These are phyloP conservation scores for Yamadazyma blattariae DNA, from an alignment of 1,139 yeast species.

Conservation along the genomic window DNA sequence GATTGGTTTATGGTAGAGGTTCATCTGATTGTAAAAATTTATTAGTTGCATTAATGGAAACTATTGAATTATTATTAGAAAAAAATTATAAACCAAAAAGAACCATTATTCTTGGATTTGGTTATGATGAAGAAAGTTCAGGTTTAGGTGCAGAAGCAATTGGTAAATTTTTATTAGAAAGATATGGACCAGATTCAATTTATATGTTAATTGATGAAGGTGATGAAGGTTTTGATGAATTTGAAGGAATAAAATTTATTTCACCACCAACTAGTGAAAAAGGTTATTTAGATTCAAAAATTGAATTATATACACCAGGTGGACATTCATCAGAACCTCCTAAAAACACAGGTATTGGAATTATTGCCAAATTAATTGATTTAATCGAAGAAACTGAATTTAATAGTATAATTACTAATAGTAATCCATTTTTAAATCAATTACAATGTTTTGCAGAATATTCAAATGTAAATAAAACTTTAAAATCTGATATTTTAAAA, in stretches of 20 bases:
- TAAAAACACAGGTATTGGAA: conserved; percentile 46
- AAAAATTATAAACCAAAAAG: conserved; percentile 38
- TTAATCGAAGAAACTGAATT: conserved; percentile 36
- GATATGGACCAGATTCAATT: conserved; percentile 41
- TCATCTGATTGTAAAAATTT: conserved; percentile 46
- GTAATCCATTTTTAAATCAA: conserved; percentile 40
- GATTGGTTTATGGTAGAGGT: conserved; percentile 45
- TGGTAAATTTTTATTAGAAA: conserved; percentile 24
- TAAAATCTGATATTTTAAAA: conserved; percentile 34
- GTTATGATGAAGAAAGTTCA: conserved; percentile 48
- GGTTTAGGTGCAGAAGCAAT: conserved; percentile 40
- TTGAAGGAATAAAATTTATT: conserved; percentile 49
- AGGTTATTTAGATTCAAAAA: conserved; percentile 39
- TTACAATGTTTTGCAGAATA: conserved; percentile 47
- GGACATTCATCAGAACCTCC: conserved; percentile 53
- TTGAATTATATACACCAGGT: conserved; percentile 44
- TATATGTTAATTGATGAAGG: conserved; percentile 50
- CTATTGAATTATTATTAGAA: conserved; percentile 39
- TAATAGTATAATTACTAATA: conserved; percentile 31
- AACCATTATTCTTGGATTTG: conserved; percentile 44
- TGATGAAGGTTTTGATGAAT: conserved; percentile 26
- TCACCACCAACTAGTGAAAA: conserved; percentile 53
- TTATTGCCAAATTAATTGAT: conserved; percentile 37
- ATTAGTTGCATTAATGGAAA: conserved; percentile 39
- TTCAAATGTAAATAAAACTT: conserved; percentile 24